A percentile compares a stretch with the other conserved stretches of the same genome.
phyloP scores from a whole-genome alignment of 495 filamentous ascomycete genomes.

The Cenococcum geophilum region DNA sequence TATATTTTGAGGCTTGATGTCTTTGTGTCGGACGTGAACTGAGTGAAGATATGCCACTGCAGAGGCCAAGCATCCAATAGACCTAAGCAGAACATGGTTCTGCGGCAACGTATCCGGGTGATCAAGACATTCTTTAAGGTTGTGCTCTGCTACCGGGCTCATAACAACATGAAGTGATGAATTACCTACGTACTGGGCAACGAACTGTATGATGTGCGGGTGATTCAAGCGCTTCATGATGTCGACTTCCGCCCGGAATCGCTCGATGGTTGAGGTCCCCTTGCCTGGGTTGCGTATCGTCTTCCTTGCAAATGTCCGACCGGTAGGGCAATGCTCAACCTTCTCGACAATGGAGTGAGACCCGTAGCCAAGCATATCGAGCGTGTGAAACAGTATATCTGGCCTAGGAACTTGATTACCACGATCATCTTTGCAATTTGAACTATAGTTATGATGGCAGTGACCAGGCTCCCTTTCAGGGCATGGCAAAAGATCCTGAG shows the following conservation, averaged over 20 bases:
- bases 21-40: not conserved
- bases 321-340: not conserved
- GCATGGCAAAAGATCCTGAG: too few species aligned
- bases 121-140: not conserved
- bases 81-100: not conserved
- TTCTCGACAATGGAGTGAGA: not conserved
- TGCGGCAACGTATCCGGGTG: not conserved
- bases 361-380: not conserved
- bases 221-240: constrained; percentile 1
- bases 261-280: not conserved
- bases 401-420: not conserved
- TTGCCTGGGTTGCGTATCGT: not conserved
- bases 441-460: too few species aligned
- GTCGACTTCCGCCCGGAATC: not conserved
- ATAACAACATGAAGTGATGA: not conserved
- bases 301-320: not conserved
- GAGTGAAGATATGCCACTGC: constrained; percentile 1
- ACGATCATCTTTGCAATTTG: too few species aligned
- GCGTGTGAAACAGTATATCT: not conserved
- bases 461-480: too few species aligned
- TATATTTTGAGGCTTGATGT: constrained; percentile 1
- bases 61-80: not conserved
- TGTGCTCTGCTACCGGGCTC: not conserved
- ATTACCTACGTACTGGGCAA: not conserved
- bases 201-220: not conserved